Base-by-base conservation (phyloP, 257 asterid species). In the Penstemon davidsonii region DNA sequence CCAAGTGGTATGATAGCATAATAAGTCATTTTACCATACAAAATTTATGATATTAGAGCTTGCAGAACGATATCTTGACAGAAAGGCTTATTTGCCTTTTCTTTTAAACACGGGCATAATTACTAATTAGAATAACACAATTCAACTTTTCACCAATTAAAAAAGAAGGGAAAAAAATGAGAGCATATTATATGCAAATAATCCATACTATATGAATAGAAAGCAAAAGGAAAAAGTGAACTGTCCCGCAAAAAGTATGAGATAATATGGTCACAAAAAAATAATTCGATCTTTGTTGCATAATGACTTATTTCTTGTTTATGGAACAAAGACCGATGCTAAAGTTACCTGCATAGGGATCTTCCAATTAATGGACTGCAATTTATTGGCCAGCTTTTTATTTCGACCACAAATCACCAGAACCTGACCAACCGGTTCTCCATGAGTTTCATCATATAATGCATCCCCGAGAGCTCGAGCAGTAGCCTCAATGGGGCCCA, bases 401-500 rank as follows among this genome's bases (percentile, higher is more conserved):
- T 94, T 94, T 64, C 95, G 89, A 10, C 97, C 97, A 62, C 99
- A 94, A 63, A 94, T 87, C 72, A 88, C 91, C 41, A 94, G 96
- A 77, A 94, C 68, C 76, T 91, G 99, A 66, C 99, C 99, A 6
- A 81, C 68, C 38, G 97, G 88, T 63, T 88, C 92, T 68, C 91
- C 96, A 38, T 61, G 65, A 53, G 47, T 70, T 66, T 91, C 96
- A 77, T 94, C 90, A 57, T 83, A 94, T 40, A 94, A 75, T 49
- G 96, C 95, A 69, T 87, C 84, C 9, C 83, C 92, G 39, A 94
- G 96, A 64, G 97, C 96, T 73, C 86, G 87, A 73, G 99, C 97
- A 43, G 99, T 94, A 56, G 95, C 87, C 85, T 94, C 97, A 63
- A 94, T 94, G 72, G 99, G 99, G n/a, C 99, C 99, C 99, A 94